Evolutionary conservation across 129 eudicot species (phyloP).

Genomic region (Chrysanthemum makinoi): DNA sequence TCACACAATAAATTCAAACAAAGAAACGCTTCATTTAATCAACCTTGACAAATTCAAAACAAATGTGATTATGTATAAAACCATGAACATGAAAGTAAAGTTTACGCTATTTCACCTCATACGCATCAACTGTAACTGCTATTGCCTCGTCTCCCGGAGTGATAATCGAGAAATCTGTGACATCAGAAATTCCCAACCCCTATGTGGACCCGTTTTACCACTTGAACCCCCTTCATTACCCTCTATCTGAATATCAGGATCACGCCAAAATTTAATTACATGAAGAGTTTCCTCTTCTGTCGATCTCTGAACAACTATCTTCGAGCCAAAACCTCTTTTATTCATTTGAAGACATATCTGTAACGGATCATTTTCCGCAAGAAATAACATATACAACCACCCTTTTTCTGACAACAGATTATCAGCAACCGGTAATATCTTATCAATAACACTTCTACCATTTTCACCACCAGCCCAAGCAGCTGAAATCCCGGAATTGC

Average conservation of each 20-base stretch:
- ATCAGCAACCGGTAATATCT: conserved; percentile 75
- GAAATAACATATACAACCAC: conserved; percentile 79
- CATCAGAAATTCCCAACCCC: conserved; percentile 28
- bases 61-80: conserved; percentile 4
- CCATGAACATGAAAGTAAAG: conserved; percentile 9
- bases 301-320: conserved; percentile 72
- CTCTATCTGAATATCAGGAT: conserved; percentile 43
- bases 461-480: conserved; percentile 96
- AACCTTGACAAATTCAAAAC: conserved; percentile 3
- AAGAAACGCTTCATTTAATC: conserved; percentile 14
- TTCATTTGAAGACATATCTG: conserved; percentile 70
- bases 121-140: not conserved
- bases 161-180: conserved; percentile 33
- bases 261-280: conserved; percentile 77
- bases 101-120: conserved; percentile 8
- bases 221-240: conserved; percentile 25
- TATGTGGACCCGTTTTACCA: conserved; percentile 28
- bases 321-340: conserved; percentile 64
- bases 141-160: conserved; percentile 19
- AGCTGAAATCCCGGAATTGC: conserved; percentile 56
- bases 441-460: conserved; percentile 76
- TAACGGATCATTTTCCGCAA: conserved; percentile 61
- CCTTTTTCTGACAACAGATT: conserved; percentile 70
- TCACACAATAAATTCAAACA: not conserved
- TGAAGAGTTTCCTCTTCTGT: conserved; percentile 85